Evolutionary conservation across 306 rosid species (phyloP), one percentile per base, ranked within the genome.

Genomic region (Cicer pinnatifidum): DNA sequence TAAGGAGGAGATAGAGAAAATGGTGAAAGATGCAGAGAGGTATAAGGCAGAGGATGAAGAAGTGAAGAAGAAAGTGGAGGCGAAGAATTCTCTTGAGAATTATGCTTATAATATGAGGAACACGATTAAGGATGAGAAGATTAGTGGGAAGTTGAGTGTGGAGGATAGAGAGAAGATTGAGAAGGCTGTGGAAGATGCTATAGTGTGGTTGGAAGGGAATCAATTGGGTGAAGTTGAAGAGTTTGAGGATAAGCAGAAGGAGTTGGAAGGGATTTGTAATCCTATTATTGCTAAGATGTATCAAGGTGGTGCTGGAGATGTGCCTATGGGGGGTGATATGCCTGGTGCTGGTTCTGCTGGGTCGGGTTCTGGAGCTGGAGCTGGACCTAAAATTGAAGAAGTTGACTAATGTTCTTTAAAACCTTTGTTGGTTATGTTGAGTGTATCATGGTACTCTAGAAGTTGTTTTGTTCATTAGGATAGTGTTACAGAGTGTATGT

Each of bases 361-460:
- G 15, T 13, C 87, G 1, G 69, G 15, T 40, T 81, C 92, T 6
- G 89, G 91, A 2, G 11, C 88, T 19, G 97, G 98, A 11, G 11
- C 88, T 19, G 97, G 98, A 11, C 98, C 98, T 0, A 93, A 93
- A 88, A 93, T 93, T 50, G 97, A 93, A 72, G 97, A 93, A 72
- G 96, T 93, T 66, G 96, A 90, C 37, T 75, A 15, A 48, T n/a
- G 65, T 7, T 20, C 1, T 69, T 35, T 16, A 6, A 41, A 43
- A 17, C 38, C 35, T 43, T 17, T 1, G 11, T 15, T 43, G 43
- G 16, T 33, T 12, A 17, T 35, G 39, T 43, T n/a, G 8, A 44
- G 48, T 44, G 1, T 39, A 39, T 39, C 5, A 12, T 2, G 48
- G 40, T 12, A 9, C 67, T 15, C 15, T 8, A 33, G 39, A 39